Evolutionary conservation across 371 early-diverging fungal species (phyloP), one percentile per base, ranked within the genome.

Genomic region (Dentiscutata heterogama): DNA sequence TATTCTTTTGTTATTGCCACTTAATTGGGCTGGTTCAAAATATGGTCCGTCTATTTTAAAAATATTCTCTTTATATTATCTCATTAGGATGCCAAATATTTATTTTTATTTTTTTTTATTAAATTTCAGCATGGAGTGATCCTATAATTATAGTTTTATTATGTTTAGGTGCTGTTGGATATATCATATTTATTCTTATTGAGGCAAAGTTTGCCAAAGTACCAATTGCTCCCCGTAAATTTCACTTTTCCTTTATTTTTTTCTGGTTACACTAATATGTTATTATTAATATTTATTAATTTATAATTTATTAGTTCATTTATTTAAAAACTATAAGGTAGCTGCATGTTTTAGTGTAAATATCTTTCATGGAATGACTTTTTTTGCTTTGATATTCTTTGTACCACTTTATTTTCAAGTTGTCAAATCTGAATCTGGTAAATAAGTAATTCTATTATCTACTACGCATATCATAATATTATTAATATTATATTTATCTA

Each of bases 371-470:
- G 91, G 93, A 22, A 85, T 90, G 67, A 84, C 84, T 22, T 91
- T 92, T 86, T 88, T 90, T 61, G 84, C 85, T 1, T 81, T 88
- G 8, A 85, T 93, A 16, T 96, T 93, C 83, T 94, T 94, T 84
- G 89, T 93, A 11, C 92, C 95, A 6, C 63, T 92, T 46, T 91
- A 89, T 70, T 93, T 90, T 86, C 92, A 90, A 72, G 83, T 88
- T 53, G 87, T 89, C 67, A 84, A 87, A 80, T 84, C 81, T 20
- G 85, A 87, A 50, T 83, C 63, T 29, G 73, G 73, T 73, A 70
- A 2, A 13, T 42, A 50, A 39, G 13, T n/a, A n/a, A 60, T 22
- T 22, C 13, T 22, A 60, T 60, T 22, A 20, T 60, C 2, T 0
- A 20, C 22, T 11, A n/a, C n/a, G n/a, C n/a, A 60, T 22, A 60